Evolutionary conservation across 208 protist genomes (phyloP), one percentile per base, ranked within the genome.

Genomic region (Naegleria lovaniensis): DNA sequence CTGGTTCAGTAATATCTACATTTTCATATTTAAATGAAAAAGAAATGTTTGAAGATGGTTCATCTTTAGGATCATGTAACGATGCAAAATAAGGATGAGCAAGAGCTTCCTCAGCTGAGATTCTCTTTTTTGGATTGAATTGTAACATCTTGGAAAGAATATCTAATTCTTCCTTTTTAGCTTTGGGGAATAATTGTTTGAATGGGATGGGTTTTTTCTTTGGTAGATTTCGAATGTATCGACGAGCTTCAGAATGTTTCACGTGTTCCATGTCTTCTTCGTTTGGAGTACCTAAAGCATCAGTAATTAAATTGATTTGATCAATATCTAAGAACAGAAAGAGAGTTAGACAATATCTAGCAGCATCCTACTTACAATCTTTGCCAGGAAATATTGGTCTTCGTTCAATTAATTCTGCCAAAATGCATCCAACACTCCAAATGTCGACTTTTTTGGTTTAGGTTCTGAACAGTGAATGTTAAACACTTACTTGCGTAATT

Each of bases 351-450:
- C 22, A 75, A 29, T 75, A 59, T 22, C 13, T 13, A 88, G 40
- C 84, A 99, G 99, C 55, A 99, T 98, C 43, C 7, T 48, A 67
- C 55, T 67, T 84, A 95, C 91, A 98, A 92, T 98, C 94, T 38
- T 94, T 93, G 22, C 97, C 98, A 39, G 96, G 96, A 88, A 99
- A 98, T 5, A 99, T 90, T 33, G 97, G 94, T 83, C 94, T 93
- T 29, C 97, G 85, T 38, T 96, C 95, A 11, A 99, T 94, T 86
- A 99, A 94, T 93, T 99, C 99, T 11, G 96, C 98, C 79, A 99
- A 97, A 79, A 99, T 99, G 92, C 99, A 99, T 25, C 99, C 99
- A 25, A 99, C 96, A 0, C 96, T 96, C 99, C 99, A 99, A 29
- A 99, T 91, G 93, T 99, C 99, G 87, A 99, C 91, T 99, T 58